Evolutionary conservation across 1,284 basidiomycete genomes (phyloP), one percentile per base, ranked within the genome.

Genomic region (Hortiboletus rubellus): DNA sequence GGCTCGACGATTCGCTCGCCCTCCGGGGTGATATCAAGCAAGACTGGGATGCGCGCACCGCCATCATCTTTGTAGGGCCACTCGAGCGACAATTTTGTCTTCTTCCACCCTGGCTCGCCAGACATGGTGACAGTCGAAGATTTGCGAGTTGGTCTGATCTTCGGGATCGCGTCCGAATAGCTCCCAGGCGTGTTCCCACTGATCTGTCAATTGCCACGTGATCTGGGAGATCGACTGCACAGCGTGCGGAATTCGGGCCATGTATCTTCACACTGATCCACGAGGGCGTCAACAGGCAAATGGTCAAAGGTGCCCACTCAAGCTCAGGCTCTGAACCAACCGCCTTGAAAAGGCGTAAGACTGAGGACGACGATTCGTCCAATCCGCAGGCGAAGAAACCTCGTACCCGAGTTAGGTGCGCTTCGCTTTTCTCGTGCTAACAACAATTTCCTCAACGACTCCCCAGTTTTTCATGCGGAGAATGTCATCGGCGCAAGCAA

Each of bases 401-500:
- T 56, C 76, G 89, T 58, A 89, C 86, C 33, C 79, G 89, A 74
- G 89, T 91, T 64, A 91, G 89, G 89, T 62, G 56, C 44, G 54
- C 62, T 55, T 52, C 55, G 41, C 60, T 52, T 61, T 41, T 51
- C 50, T 34, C 49, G 31, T 44, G n/a, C 38, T n/a, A 24, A 52
- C 33, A 31, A 34, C 5, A 42, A 30, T 43, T 52, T 55, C 42
- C 42, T 60, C 54, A 62, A 37, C 17, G n/a, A 52, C 22, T 43
- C 42, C 44, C 47, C 66, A 91, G 90, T 71, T 92, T 91, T 63
- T 91, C 89, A n/a, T 92, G 89, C 59, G 89, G 89, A 37, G 89
- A 92, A 75, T 92, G 90, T 62, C 90, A 92, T 76, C 83, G 89
- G 31, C 79, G 89, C 58, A 92, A 92, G 70, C 89, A 92, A 74